Percentiles rank a stretch among this genome's conserved stretches.
These are phyloP conservation scores for Meyerozyma carpophila DNA, from an alignment of 1,139 yeast species.

Conservation along the genomic window DNA sequence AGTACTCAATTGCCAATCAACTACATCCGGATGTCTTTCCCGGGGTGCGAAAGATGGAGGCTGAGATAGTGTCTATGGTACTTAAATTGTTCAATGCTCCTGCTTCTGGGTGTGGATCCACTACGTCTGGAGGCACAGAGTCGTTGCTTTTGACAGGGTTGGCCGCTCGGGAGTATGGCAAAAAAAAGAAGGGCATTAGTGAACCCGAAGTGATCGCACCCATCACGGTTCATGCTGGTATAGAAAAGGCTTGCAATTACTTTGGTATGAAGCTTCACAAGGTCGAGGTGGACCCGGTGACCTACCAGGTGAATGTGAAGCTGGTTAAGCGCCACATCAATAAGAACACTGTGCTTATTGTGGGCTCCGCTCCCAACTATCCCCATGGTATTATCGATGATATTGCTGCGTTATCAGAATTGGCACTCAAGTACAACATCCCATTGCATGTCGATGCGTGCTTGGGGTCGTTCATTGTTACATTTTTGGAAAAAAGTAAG, in stretches of 20 bases:
- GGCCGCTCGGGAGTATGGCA: conserved; percentile 72
- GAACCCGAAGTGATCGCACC: conserved; percentile 90
- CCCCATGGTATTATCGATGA: conserved; percentile 97
- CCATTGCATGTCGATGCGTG: conserved; percentile 96
- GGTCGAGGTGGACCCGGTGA: conserved; percentile 67
- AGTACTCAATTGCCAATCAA: conserved; percentile 85
- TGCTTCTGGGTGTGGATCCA: conserved; percentile 71
- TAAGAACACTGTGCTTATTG: conserved; percentile 72
- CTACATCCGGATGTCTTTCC: conserved; percentile 97
- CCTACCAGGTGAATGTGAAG: conserved; percentile 61
- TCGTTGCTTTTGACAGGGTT: conserved; percentile 80
- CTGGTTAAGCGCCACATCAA: conserved; percentile 65
- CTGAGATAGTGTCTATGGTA: conserved; percentile 93
- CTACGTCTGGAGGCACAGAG: conserved; percentile 97
- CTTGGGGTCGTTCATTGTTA: conserved; percentile 84
- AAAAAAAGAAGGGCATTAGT: conserved; percentile 51
- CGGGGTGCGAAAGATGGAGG: conserved; percentile 92
- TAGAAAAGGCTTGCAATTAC: conserved; percentile 89
- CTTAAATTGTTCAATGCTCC: conserved; percentile 70
- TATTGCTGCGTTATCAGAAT: conserved; percentile 61
- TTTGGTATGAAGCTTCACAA: conserved; percentile 82
- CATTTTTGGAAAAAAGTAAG: conserved; percentile 67
- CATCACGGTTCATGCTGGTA: conserved; percentile 87
- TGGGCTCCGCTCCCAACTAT: conserved; percentile 94
- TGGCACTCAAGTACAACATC: conserved; percentile 60